Base-by-base conservation (phyloP, 805 yeast genomes). In the Candida pini region DNA sequence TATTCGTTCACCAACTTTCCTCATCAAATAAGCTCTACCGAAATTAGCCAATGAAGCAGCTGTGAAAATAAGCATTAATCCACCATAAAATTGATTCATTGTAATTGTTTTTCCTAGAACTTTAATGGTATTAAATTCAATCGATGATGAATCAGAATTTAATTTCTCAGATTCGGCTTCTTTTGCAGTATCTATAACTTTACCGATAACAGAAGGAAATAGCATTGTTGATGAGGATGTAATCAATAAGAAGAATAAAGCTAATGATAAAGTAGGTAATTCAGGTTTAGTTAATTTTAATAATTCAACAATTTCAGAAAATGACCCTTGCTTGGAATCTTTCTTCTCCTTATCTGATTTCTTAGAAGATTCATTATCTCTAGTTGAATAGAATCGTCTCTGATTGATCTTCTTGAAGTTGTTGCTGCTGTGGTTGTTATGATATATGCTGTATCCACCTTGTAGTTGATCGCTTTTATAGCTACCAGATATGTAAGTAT, bases 191-290 rank as follows among this genome's bases (percentile, higher is more conserved):
- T 89, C 97, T 15, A 90, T 71, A 31, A 89, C 78, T 49, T 83
- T 83, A 21, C 97, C 97, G 37, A 90, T 82, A 17, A 86, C 68
- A 29, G 81, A 64, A 6, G 97, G 97, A 28, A 90, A 66, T 9
- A 81, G 60, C 85, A 90, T 81, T 18, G 88, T 72, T 5, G 86
- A 81, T 1, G 87, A 74, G 2, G 96, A 83, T 0, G 96, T 77
- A 5, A 81, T 51, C 5, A 78, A 60, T 21, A 90, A 66, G 37
- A 85, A 70, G 0, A 69, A 44, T 26, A 89, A 61, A 0, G 96
- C 96, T 15, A 70, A 56, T 1, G 67, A 44, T 48, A 82, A 64
- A 3, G 80, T 71, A 35, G 63, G 62, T 5, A 68, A 51, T 51
- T 82, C 88, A 2, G 77, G 71, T 41, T 61, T 68, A 0, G 82